phyloP scores from a whole-genome alignment of 495 filamentous ascomycete species.

The Lophiostoma macrostomum region DNA sequence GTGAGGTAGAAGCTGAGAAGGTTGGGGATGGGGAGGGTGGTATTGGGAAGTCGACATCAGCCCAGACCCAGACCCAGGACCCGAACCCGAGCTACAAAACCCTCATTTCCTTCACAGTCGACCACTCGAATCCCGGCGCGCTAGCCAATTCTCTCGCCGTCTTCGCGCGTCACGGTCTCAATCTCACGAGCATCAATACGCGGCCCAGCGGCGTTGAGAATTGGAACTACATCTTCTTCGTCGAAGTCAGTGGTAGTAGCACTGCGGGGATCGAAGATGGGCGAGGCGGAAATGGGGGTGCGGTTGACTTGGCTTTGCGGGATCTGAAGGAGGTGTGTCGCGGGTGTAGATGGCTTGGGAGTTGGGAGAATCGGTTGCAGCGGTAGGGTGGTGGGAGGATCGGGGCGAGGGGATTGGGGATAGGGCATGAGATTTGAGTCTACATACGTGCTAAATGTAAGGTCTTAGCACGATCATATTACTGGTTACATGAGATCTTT shows the following conservation, averaged over 20 bases:
- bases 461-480: too few relatives aligned
- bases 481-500: too few relatives aligned
- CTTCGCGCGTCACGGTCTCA: slow-evolving; percentile 68
- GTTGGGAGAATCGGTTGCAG: slow-evolving; percentile 34
- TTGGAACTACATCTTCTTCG: slow-evolving; percentile 94
- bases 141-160: slow-evolving; percentile 75
- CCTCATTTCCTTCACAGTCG: slow-evolving; percentile 76
- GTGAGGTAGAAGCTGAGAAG: too few relatives aligned
- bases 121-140: slow-evolving; percentile 72
- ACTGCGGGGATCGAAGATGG: slow-evolving; percentile 39
- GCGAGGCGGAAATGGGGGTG: slow-evolving; percentile 47
- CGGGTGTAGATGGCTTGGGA: slow-evolving; percentile 40
- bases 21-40: slow-evolving; percentile 38
- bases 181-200: slow-evolving; percentile 87
- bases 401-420: neutral
- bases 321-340: slow-evolving; percentile 30
- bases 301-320: slow-evolving; percentile 46
- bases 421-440: too few relatives aligned
- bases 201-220: slow-evolving; percentile 69
- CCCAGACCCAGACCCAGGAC: neutral
- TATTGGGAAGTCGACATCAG: neutral
- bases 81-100: slow-evolving; percentile 52
- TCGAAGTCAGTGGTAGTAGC: slow-evolving; percentile 71
- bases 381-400: too few relatives aligned
- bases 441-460: too few relatives aligned